Conservation (phyloP, 164 flowering plant genomes). For the Macadamia integrifolia region DNA sequence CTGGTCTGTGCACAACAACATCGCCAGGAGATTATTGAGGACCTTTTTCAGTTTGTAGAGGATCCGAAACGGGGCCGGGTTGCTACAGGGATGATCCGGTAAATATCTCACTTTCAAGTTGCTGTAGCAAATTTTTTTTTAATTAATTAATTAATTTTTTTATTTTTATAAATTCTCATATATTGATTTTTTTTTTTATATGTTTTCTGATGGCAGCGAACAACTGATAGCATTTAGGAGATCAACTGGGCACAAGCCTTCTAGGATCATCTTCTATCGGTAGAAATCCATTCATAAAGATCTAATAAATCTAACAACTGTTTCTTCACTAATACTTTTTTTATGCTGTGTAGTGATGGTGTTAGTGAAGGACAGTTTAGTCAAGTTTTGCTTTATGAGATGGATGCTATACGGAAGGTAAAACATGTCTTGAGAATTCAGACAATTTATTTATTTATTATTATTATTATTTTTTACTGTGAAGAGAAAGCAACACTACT, state of each 20-base stretch:
- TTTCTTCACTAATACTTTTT: neutral
- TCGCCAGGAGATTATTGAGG: constrained; percentile 66
- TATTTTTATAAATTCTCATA: neutral
- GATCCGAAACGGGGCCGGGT: constrained; percentile 42
- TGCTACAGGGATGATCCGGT: constrained; percentile 72
- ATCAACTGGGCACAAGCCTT: constrained; percentile 49
- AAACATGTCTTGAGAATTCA: no score
- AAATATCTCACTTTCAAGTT: neutral
- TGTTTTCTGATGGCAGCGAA: constrained; percentile 40
- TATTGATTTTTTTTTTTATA: neutral
- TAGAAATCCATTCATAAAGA: neutral
- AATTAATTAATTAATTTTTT: no score
- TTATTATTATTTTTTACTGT: no score
- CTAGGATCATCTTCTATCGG: constrained; percentile 82
- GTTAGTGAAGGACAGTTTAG: constrained; percentile 81
- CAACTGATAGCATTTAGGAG: constrained; percentile 43
- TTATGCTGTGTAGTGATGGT: constrained; percentile 63
- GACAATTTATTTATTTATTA: no score
- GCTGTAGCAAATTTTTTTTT: no score
- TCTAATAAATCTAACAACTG: no score
- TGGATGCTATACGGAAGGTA: constrained; percentile 30
- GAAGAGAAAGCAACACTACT: no score
- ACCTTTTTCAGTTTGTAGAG: constrained; percentile 38
- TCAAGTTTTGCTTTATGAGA: constrained; percentile 25
- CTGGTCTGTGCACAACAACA: constrained; percentile 24